These are phyloP conservation scores for Pinus albicaulis DNA, from an alignment of 75 land plant species.

Conservation along the genomic window DNA sequence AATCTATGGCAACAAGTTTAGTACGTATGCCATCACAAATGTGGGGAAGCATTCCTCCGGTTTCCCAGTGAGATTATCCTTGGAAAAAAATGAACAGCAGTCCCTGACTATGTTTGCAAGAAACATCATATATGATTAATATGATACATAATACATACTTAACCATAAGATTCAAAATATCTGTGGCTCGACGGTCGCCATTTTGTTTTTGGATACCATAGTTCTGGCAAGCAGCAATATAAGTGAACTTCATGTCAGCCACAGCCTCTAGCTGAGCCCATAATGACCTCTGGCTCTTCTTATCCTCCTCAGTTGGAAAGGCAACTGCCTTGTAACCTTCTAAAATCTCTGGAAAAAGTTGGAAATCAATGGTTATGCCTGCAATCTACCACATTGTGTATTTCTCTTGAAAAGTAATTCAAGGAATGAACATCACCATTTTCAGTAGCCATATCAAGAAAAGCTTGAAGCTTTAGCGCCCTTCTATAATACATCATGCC, in stretches of 20 bases:
- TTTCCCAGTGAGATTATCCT: background rate
- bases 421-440: slow-evolving; percentile 33
- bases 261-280: slow-evolving; percentile 84
- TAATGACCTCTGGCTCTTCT: slow-evolving; percentile 82
- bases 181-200: slow-evolving; percentile 87
- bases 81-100: background rate
- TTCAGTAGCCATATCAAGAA: slow-evolving; percentile 91
- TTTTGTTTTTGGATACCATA: slow-evolving; percentile 92
- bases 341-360: slow-evolving; percentile 59
- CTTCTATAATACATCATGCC: slow-evolving; percentile 99
- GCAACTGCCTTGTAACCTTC: slow-evolving; percentile 79
- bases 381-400: background rate
- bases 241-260: slow-evolving; percentile 98
- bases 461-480: slow-evolving; percentile 92
- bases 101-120: background rate
- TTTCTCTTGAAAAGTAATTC: background rate
- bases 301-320: slow-evolving; percentile 61
- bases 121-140: background rate
- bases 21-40: too few relatives aligned
- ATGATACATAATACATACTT: slow-evolving; percentile 50
- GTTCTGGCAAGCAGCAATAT: slow-evolving; percentile 95
- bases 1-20: too few relatives aligned
- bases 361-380: background rate
- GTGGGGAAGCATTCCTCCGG: too few relatives aligned
- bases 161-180: slow-evolving; percentile 94